Evolutionary conservation across 345 rosid species (phyloP).

Genomic region (Sonneratia caseolaris): DNA sequence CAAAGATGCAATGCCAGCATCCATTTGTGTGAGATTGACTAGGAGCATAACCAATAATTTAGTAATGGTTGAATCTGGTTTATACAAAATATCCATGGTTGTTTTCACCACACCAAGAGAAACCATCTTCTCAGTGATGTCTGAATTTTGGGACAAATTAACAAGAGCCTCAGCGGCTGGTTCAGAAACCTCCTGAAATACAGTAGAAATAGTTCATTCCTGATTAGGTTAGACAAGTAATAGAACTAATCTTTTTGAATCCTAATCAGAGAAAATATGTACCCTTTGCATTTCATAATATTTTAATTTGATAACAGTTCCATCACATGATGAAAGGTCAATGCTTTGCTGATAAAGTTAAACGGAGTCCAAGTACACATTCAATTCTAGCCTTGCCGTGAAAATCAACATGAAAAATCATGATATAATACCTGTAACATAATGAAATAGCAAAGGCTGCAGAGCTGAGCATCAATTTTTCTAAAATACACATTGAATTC

Average conservation of each 20-base stretch:
- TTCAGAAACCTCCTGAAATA: conserved; percentile 69
- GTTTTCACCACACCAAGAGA: conserved; percentile 46
- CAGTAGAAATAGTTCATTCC: neutral
- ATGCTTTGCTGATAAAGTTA: neutral
- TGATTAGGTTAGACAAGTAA: neutral
- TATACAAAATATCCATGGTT: conserved; percentile 64
- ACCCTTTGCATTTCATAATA: neutral
- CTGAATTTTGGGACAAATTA: conserved; percentile 69
- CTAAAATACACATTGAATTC: neutral
- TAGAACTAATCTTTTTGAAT: neutral
- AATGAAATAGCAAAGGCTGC: neutral
- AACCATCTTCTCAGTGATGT: conserved; percentile 60
- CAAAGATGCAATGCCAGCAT: conserved; percentile 67
- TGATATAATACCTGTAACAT: neutral
- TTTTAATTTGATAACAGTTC: neutral
- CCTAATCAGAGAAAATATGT: neutral
- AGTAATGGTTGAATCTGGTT: conserved; percentile 47
- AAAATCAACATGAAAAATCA: neutral
- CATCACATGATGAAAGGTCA: neutral
- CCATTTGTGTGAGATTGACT: conserved; percentile 77
- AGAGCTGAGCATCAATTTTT: neutral
- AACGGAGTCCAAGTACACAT: neutral
- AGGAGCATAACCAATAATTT: conserved; percentile 74
- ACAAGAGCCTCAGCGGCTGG: conserved; percentile 85
- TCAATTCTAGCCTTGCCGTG: neutral